Evolutionary conservation across 2,329 filamentous ascomycete species (phyloP).

Genomic region (Apiospora arundinis): DNA sequence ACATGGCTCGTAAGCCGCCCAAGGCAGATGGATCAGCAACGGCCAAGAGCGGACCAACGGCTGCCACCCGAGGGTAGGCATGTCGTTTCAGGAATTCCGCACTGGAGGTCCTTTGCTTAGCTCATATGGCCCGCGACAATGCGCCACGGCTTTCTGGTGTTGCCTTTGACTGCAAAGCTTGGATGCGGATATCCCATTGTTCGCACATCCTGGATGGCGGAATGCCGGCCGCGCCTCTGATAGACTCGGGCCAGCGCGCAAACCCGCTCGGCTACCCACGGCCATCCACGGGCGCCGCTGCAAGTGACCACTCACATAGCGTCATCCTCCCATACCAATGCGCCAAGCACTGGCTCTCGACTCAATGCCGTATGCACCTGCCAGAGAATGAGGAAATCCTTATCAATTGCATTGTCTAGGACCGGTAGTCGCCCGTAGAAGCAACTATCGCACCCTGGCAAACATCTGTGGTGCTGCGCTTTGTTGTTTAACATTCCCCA

Average conservation of each 20-base stretch:
- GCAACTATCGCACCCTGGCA: slow-evolving; percentile 1
- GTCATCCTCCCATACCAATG: slow-evolving; percentile 6
- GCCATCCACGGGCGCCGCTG: slow-evolving; percentile 13
- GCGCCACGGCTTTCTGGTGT: background rate
- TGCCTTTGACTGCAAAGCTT: background rate
- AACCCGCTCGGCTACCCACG: slow-evolving; percentile 21
- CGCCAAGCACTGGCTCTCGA: background rate
- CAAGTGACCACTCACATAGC: slow-evolving; percentile 9
- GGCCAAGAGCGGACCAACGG: slow-evolving; percentile 1
- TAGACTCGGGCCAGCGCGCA: slow-evolving; percentile 18
- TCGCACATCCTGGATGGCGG: slow-evolving; percentile 15
- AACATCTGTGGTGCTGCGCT: background rate
- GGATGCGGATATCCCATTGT: slow-evolving; percentile 14
- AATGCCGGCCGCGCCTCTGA: slow-evolving; percentile 18
- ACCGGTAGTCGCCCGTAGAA: background rate
- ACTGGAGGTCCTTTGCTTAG: slow-evolving; percentile 10
- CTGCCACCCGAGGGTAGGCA: slow-evolving; percentile 4
- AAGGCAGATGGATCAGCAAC: background rate
- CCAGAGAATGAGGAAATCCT: background rate
- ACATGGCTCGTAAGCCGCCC: slow-evolving; percentile 2
- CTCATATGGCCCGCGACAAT: slow-evolving; percentile 4
- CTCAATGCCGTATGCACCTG: background rate
- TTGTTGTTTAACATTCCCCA: background rate
- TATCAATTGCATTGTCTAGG: background rate
- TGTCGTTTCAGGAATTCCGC: background rate